Evolutionary conservation across 352 stramenopile genomes (phyloP).

Genomic region (Phytopythium montanum): DNA sequence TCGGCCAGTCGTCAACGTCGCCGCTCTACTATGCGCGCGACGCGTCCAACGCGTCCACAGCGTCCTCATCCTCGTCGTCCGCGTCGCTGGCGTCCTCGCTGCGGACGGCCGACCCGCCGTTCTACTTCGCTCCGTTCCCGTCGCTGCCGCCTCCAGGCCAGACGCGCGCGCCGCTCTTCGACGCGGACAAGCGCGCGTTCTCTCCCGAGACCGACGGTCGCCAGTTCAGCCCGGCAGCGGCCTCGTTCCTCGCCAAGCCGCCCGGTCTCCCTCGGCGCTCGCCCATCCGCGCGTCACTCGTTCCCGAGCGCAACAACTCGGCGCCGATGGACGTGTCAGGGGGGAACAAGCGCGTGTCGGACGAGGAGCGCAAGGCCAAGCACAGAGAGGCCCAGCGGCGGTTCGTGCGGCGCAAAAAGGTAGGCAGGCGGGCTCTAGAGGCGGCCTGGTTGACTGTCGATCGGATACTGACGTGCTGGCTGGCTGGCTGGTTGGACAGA

Average conservation of each 20-base stretch:
- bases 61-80: background rate
- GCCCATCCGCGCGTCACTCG: constrained; percentile 13
- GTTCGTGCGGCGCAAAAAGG: constrained; percentile 55
- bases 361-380: constrained; percentile 50
- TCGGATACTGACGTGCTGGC: background rate
- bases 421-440: constrained; percentile 5
- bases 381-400: constrained; percentile 45
- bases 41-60: constrained; percentile 19
- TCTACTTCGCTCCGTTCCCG: constrained; percentile 23
- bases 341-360: constrained; percentile 23
- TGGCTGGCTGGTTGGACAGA: constrained; percentile 10
- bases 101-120: constrained; percentile 7
- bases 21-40: constrained; percentile 16
- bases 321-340: constrained; percentile 5
- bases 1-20: constrained; percentile 2
- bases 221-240: constrained; percentile 1
- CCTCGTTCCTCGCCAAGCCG: constrained; percentile 13
- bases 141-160: constrained; percentile 9
- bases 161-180: background rate
- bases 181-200: constrained; percentile 1
- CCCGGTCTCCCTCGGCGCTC: constrained; percentile 15
- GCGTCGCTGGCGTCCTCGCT: constrained; percentile 7
- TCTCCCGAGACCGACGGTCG: constrained; percentile 13
- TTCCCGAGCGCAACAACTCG: constrained; percentile 7
- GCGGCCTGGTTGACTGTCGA: background rate